Conservation (phyloP, 495 filamentous ascomycete species). For the Aspergillus mulundensis region DNA sequence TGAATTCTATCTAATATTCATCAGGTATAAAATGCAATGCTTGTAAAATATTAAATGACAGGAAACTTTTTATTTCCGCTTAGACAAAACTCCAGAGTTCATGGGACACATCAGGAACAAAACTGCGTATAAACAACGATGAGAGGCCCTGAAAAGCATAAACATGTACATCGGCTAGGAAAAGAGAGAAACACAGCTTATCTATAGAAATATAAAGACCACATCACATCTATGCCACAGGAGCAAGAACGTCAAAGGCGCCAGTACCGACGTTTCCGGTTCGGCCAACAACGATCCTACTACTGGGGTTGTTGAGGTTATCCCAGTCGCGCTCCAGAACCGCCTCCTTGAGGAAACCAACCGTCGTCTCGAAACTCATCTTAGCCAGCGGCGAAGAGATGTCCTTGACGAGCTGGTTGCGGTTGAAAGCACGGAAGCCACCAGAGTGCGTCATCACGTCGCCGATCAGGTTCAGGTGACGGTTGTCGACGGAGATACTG, state of each 20-base stretch:
- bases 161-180: constrained; percentile 27
- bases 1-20: constrained; percentile 5
- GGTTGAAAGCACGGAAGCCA: constrained; percentile 83
- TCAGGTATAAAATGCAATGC: constrained; percentile 1
- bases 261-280: constrained; percentile 82
- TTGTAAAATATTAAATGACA: constrained; percentile 9
- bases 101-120: constrained; percentile 26
- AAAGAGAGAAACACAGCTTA: constrained; percentile 16
- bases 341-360: constrained; percentile 87
- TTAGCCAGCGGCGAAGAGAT: constrained; percentile 88
- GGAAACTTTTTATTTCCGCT: constrained; percentile 37
- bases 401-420: constrained; percentile 72
- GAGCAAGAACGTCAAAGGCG: constrained; percentile 80
- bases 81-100: constrained; percentile 43
- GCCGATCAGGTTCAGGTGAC: constrained; percentile 92
- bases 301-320: constrained; percentile 77
- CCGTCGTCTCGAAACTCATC: constrained; percentile 98
- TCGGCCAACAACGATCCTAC: constrained; percentile 82
- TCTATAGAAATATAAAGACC: constrained; percentile 20
- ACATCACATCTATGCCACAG: constrained; percentile 41
- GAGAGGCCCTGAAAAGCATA: constrained; percentile 14
- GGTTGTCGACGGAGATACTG: constrained; percentile 87
- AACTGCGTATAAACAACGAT: constrained; percentile 23
- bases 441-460: constrained; percentile 94
- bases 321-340: constrained; percentile 88